A percentile compares a stretch with the other conserved stretches of the same genome.
Conservation (phyloP, 768 basidiomycete species). For the Gautieria morchelliformis region DNA sequence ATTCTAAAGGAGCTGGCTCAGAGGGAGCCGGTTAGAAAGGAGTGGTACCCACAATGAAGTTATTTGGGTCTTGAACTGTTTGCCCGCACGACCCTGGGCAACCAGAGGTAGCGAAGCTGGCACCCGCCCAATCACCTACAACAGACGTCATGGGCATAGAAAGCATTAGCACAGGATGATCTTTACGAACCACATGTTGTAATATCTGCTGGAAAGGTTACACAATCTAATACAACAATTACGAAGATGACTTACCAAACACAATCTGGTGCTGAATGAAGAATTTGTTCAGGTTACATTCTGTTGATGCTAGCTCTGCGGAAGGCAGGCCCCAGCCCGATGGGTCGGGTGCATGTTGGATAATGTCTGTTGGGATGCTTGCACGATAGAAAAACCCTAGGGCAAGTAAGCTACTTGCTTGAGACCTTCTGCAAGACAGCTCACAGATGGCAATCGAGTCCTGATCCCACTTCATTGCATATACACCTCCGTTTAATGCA, state of each 20-base stretch:
- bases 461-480: constrained; percentile 85
- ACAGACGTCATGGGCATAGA: constrained; percentile 7
- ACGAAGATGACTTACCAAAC: constrained; percentile 47
- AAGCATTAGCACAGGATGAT: neutral
- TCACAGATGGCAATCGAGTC: constrained; percentile 65
- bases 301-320: constrained; percentile 42
- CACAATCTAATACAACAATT: neutral
- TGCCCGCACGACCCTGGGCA: constrained; percentile 69
- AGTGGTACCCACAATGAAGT: constrained; percentile 50
- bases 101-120: constrained; percentile 38
- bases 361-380: constrained; percentile 61
- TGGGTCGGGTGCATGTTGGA: constrained; percentile 51
- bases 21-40: neutral
- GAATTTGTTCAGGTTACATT: constrained; percentile 48
- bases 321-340: constrained; percentile 60
- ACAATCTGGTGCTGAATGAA: constrained; percentile 67
- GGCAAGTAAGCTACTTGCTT: neutral
- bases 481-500: constrained; percentile 70
- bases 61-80: constrained; percentile 53
- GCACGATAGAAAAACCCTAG: constrained; percentile 78
- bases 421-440: constrained; percentile 15
- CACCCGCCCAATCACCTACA: constrained; percentile 74
- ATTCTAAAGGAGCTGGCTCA: constrained; percentile 36
- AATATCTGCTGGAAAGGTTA: constrained; percentile 40
- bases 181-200: constrained; percentile 61